Conservation (phyloP, 2,329 filamentous ascomycete genomes). For the Sporothrix globosa region DNA sequence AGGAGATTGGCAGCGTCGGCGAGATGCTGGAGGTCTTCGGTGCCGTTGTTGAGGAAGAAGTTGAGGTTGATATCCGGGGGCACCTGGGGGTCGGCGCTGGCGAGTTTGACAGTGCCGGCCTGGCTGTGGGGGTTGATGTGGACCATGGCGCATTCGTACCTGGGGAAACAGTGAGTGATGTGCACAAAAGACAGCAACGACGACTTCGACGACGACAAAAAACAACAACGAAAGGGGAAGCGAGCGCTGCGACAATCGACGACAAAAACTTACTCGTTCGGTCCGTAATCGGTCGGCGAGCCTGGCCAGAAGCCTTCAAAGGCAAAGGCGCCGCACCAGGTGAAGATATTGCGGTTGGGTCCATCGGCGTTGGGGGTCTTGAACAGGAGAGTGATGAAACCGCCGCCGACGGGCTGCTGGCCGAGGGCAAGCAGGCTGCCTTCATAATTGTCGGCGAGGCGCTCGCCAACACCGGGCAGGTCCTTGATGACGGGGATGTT, state of each 20-base stretch:
- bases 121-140: slow-evolving; percentile 34
- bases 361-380: slow-evolving; percentile 32
- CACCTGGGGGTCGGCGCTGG: slow-evolving; percentile 65
- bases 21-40: slow-evolving; percentile 35
- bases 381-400: slow-evolving; percentile 34
- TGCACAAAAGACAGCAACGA: neutral
- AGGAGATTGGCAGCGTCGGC: slow-evolving; percentile 36
- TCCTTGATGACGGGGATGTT: slow-evolving; percentile 42
- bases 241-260: neutral
- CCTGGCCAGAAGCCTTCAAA: slow-evolving; percentile 39
- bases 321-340: slow-evolving; percentile 35
- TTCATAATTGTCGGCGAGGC: slow-evolving; percentile 61
- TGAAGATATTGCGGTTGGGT: slow-evolving; percentile 35
- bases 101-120: slow-evolving; percentile 64
- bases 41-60: slow-evolving; percentile 53
- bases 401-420: slow-evolving; percentile 34
- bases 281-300: slow-evolving; percentile 35
- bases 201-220: neutral
- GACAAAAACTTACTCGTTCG: slow-evolving; percentile 32
- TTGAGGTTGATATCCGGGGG: slow-evolving; percentile 65
- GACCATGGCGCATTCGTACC: slow-evolving; percentile 34
- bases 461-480: slow-evolving; percentile 65
- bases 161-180: no score
- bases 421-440: slow-evolving; percentile 40
- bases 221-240: neutral